These are phyloP conservation scores for Rosa multiflora DNA, from an alignment of 306 rosid genomes.

Conservation along the genomic window DNA sequence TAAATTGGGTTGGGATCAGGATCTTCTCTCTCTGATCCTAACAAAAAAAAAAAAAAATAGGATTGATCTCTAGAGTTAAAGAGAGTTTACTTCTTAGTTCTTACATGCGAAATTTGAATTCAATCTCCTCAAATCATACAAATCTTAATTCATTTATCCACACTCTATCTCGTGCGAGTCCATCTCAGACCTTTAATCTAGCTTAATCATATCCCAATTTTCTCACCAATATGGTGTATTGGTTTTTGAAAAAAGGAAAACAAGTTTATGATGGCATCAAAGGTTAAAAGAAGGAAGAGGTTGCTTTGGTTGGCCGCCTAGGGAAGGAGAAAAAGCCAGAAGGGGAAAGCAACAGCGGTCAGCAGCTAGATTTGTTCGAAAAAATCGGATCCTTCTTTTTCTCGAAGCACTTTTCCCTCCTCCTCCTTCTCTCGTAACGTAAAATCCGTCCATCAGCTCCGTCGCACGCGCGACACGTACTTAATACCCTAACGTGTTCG, in stretches of 20 bases:
- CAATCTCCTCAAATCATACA: background rate
- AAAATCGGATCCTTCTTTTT: background rate
- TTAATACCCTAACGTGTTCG: background rate
- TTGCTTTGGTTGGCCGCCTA: constrained; percentile 9
- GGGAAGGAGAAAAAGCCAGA: background rate
- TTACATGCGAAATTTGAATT: too few relatives aligned
- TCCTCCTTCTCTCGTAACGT: constrained; percentile 7
- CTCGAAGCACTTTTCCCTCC: background rate
- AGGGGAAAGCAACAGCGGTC: background rate
- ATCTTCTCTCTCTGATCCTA: too few relatives aligned
- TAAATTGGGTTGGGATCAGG: too few relatives aligned
- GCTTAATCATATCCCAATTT: background rate
- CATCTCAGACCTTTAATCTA: background rate
- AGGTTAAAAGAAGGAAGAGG: background rate
- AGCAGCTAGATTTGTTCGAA: background rate
- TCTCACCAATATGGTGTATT: background rate
- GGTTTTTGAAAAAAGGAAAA: background rate
- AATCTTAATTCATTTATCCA: background rate
- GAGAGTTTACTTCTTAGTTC: too few relatives aligned
- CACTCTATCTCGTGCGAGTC: too few relatives aligned
- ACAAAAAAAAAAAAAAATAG: too few relatives aligned
- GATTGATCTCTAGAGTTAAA: too few relatives aligned
- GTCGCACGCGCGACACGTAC: constrained; percentile 11
- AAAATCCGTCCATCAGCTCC: background rate
- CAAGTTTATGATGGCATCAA: background rate